Percentiles rank a stretch among this genome's conserved stretches.
phyloP scores from a whole-genome alignment of 345 rosid genomes.

The sweet orange (Citrus sinensis) region DNA sequence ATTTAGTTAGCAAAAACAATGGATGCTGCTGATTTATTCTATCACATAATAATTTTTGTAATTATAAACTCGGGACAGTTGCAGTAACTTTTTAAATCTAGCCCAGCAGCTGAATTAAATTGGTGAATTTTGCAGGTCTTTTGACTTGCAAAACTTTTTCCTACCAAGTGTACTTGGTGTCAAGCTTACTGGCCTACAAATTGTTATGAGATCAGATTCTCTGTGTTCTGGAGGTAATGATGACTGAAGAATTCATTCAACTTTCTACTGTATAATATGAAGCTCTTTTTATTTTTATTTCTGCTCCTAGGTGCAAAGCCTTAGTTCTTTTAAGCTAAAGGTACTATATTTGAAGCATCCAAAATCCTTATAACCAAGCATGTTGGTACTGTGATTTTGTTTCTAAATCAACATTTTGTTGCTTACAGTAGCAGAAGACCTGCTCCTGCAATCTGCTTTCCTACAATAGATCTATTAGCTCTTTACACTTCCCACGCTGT shows the following conservation, averaged over 20 bases:
- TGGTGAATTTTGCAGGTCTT: not conserved
- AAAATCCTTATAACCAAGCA: not conserved
- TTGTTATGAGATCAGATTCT: not conserved
- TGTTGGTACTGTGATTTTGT: not conserved
- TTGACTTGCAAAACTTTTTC: not conserved
- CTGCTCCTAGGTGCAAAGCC: not conserved
- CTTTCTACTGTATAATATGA: not conserved
- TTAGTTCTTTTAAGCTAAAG: not conserved
- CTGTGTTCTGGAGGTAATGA: not conserved
- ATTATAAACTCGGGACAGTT: not conserved
- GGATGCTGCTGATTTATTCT: not conserved
- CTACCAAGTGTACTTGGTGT: not conserved
- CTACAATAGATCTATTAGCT: not conserved
- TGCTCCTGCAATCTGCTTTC: not conserved
- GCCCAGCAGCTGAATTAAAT: not conserved
- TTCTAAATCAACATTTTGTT: not conserved
- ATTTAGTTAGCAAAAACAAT: not conserved
- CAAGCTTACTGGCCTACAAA: not conserved
- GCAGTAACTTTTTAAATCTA: not conserved
- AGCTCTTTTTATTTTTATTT: not conserved
- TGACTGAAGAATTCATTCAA: not conserved
- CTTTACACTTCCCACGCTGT: not conserved
- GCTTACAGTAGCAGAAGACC: not conserved
- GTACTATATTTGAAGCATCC: not conserved
- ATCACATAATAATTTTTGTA: not conserved